Evolutionary conservation across 2,329 filamentous ascomycete species (phyloP), one percentile per base, ranked within the genome.

Genomic region (Neospermospora avenae): DNA sequence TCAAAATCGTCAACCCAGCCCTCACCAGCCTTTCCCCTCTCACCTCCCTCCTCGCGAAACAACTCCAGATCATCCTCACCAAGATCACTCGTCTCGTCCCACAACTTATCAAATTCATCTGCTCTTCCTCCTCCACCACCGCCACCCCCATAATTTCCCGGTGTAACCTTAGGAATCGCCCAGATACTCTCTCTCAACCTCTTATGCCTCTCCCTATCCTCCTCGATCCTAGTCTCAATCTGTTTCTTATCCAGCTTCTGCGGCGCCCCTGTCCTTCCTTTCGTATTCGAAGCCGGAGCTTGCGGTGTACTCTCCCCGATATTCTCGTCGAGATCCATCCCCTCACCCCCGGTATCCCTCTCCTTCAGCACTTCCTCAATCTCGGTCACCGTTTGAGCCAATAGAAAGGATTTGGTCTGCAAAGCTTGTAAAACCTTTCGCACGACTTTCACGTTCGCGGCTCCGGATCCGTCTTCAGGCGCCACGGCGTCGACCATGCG

Each of bases 161-260:
- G 51, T 10, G 45, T 18, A 34, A 84, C 82, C 8, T 83, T 81
- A 31, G 84, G 84, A 2, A 96, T 86, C 0, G 92, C 91, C 95
- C 96, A 99, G 64, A 96, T 96, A 69, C 87, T 92, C 77, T 99
- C 95, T 22, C 95, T 80, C 70, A 93, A 79, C 45, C 93, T 80
- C 80, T 99, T 99, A 75, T 99, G 96, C 45, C 95, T 81, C 74
- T 99, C 95, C 3, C 95, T 81, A 74, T 99, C 95, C 76, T 99
- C 96, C 69, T 99, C 96, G 64, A 99, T 96, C 42, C 95, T 82
- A 77, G 98, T 93, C 76, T 98, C 93, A 56, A 97, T 90, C 76
- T 96, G 90, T 58, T 89, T 84, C 76, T 93, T 95, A 70, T 97
- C 91, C 55, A 95, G 74, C 55, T 81, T 78, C 46, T 58, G 63